These are phyloP conservation scores for Pseudopithomyces maydicus DNA, from an alignment of 2,329 filamentous ascomycete species.

Conservation along the genomic window DNA sequence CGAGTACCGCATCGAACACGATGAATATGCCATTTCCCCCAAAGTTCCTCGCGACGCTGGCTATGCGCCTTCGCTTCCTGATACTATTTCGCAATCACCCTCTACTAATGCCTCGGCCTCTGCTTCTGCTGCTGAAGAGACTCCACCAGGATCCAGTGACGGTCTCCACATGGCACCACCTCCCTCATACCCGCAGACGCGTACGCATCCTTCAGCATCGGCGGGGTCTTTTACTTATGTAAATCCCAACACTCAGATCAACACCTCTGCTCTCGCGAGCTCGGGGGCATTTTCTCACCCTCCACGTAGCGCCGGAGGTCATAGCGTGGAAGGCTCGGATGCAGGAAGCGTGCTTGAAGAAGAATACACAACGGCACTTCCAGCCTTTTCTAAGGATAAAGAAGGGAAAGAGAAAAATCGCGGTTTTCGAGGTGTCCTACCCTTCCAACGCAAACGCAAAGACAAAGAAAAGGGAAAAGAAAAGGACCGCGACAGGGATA, in stretches of 20 bases:
- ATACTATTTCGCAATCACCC: conserved; percentile 34
- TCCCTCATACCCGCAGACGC: conserved; percentile 35
- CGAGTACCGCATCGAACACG: conserved; percentile 32
- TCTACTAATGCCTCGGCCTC: conserved; percentile 35
- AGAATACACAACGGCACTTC: conserved; percentile 45
- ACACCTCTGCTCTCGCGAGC: conserved; percentile 22
- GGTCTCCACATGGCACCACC: conserved; percentile 41
- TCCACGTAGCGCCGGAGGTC: conserved; percentile 30
- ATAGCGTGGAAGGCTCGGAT: conserved; percentile 40
- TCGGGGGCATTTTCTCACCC: conserved; percentile 28
- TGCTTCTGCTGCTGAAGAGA: conserved; percentile 41
- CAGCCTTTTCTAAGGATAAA: conserved; percentile 38
- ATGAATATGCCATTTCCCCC: conserved; percentile 31
- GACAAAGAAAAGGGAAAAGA: conserved; percentile 35
- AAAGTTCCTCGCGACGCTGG: conserved; percentile 21
- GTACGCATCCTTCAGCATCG: conserved; percentile 28
- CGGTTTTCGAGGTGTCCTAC: conserved; percentile 45
- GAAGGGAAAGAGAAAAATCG: conserved; percentile 45
- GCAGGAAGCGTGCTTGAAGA: conserved; percentile 43
- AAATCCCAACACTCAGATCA: conserved; percentile 34
- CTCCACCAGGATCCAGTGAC: conserved; percentile 43
- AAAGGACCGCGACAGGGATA: conserved; percentile 25
- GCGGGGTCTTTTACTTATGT: conserved; percentile 27
- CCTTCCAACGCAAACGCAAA: conserved; percentile 43
- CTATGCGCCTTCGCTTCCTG: conserved; percentile 30